Evolutionary conservation across 768 basidiomycete species (phyloP).

Genomic region (Mycena rebaudengoi): DNA sequence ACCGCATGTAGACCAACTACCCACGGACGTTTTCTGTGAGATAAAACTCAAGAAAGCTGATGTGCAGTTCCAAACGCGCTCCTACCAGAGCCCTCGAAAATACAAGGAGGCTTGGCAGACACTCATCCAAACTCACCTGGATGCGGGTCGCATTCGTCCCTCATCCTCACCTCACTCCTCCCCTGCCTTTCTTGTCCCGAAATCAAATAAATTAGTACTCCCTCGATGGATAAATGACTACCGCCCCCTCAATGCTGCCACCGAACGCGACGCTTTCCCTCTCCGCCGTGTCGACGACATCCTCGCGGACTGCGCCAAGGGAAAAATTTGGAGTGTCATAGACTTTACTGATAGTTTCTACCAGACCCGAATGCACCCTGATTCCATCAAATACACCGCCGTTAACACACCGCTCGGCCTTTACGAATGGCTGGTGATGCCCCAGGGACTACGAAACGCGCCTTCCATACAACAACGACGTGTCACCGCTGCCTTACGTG

Average conservation of each 20-base stretch:
- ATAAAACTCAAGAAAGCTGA: constrained; percentile 29
- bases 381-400: constrained; percentile 38
- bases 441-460: constrained; percentile 40
- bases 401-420: constrained; percentile 39
- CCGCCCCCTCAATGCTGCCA: constrained; percentile 25
- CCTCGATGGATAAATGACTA: constrained; percentile 31
- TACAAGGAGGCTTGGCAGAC: constrained; percentile 36
- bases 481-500: constrained; percentile 31
- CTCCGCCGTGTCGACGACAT: constrained; percentile 36
- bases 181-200: constrained; percentile 38
- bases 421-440: constrained; percentile 51
- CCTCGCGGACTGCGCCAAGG: constrained; percentile 41
- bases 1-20: constrained; percentile 25
- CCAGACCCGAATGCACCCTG: constrained; percentile 39
- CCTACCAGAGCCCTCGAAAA: constrained; percentile 37
- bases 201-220: constrained; percentile 21
- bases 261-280: constrained; percentile 23
- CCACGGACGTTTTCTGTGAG: constrained; percentile 23
- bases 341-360: constrained; percentile 50
- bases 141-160: constrained; percentile 34
- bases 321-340: constrained; percentile 41
- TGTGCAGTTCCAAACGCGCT: background rate
- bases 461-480: constrained; percentile 40
- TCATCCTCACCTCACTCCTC: constrained; percentile 40
- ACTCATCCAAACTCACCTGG: constrained; percentile 41